phyloP scores from a whole-genome alignment of 345 rosid genomes.

The Eucalyptus polybractea region DNA sequence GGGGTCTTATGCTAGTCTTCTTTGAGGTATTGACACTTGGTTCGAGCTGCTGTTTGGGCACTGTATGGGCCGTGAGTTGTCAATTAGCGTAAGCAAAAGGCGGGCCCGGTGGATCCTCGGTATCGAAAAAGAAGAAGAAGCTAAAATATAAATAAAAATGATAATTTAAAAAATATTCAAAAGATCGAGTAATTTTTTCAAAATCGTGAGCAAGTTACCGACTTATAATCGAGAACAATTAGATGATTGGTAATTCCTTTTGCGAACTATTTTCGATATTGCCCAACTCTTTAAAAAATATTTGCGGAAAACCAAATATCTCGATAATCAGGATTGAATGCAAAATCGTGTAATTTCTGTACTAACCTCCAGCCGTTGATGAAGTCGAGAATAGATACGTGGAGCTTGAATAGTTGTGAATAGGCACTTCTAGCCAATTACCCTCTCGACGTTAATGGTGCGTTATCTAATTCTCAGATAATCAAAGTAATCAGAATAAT shows the following conservation, averaged over 20 bases:
- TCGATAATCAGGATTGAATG: too few species aligned
- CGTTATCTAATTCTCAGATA: accelerated
- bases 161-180: background rate
- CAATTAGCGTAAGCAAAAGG: too few species aligned
- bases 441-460: accelerated
- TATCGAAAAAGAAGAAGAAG: too few species aligned
- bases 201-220: accelerated
- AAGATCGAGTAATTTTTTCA: background rate
- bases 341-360: accelerated
- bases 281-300: background rate
- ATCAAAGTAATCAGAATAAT: accelerated
- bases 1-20: too few species aligned
- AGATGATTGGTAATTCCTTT: background rate
- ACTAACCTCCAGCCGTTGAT: accelerated
- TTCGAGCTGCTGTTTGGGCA: too few species aligned
- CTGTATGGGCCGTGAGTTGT: too few species aligned
- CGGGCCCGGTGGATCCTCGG: too few species aligned
- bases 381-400: accelerated
- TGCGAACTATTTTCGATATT: accelerated
- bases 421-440: accelerated
- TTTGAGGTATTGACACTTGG: too few species aligned
- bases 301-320: too few species aligned
- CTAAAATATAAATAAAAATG: background rate
- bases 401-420: too few species aligned
- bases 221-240: background rate